Evolutionary conservation across 225 moss, liverwort and hornwort species (phyloP), one percentile per base, ranked within the genome.

Genomic region (Pseudisothecium myosuroides): DNA sequence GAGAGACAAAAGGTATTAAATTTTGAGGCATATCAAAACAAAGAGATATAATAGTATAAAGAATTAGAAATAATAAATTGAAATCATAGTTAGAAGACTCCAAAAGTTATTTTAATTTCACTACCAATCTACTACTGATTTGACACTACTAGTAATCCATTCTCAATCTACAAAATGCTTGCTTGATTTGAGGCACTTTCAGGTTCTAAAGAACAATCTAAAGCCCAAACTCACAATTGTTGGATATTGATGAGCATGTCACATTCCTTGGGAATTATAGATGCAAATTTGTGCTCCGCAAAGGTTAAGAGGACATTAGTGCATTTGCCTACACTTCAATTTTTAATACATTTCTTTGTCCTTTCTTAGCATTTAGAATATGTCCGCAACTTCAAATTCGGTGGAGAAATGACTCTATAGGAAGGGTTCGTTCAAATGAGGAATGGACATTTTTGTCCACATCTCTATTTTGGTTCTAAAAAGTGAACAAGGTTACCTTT

Each of bases 111-210:
- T 36, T 52, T 55, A 2, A 77, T 26, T n/a, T 3, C 21, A 34
- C 5, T 2, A 5, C 13, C 8, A 52, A 52, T 34, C 26, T 6
- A 26, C 6, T 34, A 37, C 36, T 76, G 15, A n/a, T n/a, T n/a
- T n/a, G n/a, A n/a, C n/a, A n/a, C n/a, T n/a, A n/a, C n/a, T n/a
- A n/a, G n/a, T n/a, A n/a, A 24, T 37, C 6, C 15, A 55, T 10
- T 24, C 6, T 23, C 6, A 77, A 55, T 55, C 4, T 24, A 55
- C 6, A 55, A 77, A 24, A 37, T 36, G 23, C 2, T 50, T 0
- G 0, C 6, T 54, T 77, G 14, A 36, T 4, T 10, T 36, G 14
- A 52, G 0, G 23, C 5, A 37, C 24, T 54, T 36, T 17, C 0
- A 73, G 0, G 17, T 17, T 73, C 2, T 7, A 15, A 41, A 9